These are phyloP conservation scores for Trametes cingulata DNA, from an alignment of 768 basidiomycete genomes.

Conservation along the genomic window DNA sequence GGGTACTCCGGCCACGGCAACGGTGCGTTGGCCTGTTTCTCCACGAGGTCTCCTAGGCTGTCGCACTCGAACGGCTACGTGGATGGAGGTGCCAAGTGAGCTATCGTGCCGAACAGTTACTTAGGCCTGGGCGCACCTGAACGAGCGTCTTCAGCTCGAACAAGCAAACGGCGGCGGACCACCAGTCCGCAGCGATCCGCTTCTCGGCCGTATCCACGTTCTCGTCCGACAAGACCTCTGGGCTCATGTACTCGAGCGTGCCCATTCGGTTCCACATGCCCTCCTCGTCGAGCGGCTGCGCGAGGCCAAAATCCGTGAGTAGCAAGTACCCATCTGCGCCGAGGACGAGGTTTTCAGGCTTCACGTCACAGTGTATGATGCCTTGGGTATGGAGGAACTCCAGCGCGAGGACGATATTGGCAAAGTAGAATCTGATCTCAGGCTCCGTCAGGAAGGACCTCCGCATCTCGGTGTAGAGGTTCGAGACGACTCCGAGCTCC, in stretches of 20 bases:
- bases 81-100: not conserved
- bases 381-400: slow-evolving; percentile 45
- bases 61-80: slow-evolving; percentile 1
- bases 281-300: slow-evolving; percentile 25
- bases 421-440: slow-evolving; percentile 51
- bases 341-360: slow-evolving; percentile 59
- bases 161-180: slow-evolving; percentile 49
- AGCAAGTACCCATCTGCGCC: slow-evolving; percentile 56
- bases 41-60: not conserved
- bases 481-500: slow-evolving; percentile 50
- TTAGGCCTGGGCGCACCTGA: slow-evolving; percentile 27
- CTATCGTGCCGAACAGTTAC: no score
- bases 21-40: not conserved
- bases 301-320: slow-evolving; percentile 53
- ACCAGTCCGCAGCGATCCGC: slow-evolving; percentile 50
- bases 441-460: slow-evolving; percentile 34
- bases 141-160: slow-evolving; percentile 53
- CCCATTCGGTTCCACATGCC: slow-evolving; percentile 41
- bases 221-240: slow-evolving; percentile 38
- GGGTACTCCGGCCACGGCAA: not conserved
- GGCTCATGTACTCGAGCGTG: slow-evolving; percentile 51
- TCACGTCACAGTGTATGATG: slow-evolving; percentile 57
- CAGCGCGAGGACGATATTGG: slow-evolving; percentile 53
- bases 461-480: slow-evolving; percentile 40
- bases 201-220: slow-evolving; percentile 8